Evolutionary conservation across 768 basidiomycete genomes (phyloP).

Genomic region (Kwoniella bestiolae): DNA sequence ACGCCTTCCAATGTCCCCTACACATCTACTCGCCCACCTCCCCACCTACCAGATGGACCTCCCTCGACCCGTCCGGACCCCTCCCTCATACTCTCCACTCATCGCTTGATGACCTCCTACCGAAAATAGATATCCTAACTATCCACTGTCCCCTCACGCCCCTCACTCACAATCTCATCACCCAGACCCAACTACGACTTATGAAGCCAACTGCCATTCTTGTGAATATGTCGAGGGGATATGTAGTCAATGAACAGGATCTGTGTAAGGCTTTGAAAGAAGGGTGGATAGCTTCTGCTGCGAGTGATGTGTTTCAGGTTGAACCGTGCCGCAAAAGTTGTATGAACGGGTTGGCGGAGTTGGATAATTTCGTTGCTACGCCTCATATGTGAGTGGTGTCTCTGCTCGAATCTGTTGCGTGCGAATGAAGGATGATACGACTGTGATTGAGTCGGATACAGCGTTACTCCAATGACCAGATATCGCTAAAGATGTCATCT

Average conservation of each 20-base stretch:
- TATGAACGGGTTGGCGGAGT: slow-evolving; percentile 28
- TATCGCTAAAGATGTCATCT: too few relatives aligned
- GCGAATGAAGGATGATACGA: too few relatives aligned
- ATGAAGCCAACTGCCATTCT: slow-evolving; percentile 45
- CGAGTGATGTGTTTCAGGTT: slow-evolving; percentile 37
- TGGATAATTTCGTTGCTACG: slow-evolving; percentile 35
- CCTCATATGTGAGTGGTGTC: slow-evolving; percentile 35
- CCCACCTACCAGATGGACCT: slow-evolving; percentile 38
- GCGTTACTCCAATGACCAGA: too few relatives aligned
- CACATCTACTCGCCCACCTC: slow-evolving; percentile 50
- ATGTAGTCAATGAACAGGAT: slow-evolving; percentile 39
- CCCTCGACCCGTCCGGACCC: slow-evolving; percentile 19
- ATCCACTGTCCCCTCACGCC: slow-evolving; percentile 53
- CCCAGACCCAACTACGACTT: slow-evolving; percentile 32
- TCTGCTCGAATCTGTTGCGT: neutral
- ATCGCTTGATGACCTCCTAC: slow-evolving; percentile 45
- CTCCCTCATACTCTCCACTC: slow-evolving; percentile 43
- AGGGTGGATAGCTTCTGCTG: slow-evolving; percentile 30
- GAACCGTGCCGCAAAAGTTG: slow-evolving; percentile 32
- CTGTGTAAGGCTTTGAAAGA: slow-evolving; percentile 26
- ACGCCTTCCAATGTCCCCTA: slow-evolving; percentile 48
- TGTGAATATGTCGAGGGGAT: slow-evolving; percentile 55
- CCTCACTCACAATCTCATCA: slow-evolving; percentile 46
- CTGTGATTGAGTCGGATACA: too few relatives aligned
- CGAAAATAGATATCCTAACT: slow-evolving; percentile 49